Conservation (phyloP, 2,329 filamentous ascomycete species). For the Sordariomycetes sp. region DNA sequence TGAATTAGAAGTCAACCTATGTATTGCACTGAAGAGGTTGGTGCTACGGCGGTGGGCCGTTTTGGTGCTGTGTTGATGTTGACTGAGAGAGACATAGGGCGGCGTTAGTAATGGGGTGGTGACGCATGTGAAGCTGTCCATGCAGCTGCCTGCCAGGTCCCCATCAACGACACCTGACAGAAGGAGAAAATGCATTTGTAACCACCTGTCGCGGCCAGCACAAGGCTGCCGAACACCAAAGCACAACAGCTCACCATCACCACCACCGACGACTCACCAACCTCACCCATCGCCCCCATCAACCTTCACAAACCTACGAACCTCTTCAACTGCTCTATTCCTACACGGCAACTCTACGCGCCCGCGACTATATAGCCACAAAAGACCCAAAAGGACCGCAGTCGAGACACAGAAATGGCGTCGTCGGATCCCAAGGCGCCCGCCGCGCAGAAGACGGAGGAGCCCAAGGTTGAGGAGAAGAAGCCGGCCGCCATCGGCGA, state of each 20-base stretch:
- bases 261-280: not conserved
- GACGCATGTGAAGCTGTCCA: not conserved
- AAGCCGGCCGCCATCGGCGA: conserved; percentile 65
- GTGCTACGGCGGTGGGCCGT: too few species aligned
- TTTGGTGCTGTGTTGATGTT: too few species aligned
- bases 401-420: conserved; percentile 10
- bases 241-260: not conserved
- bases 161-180: too few species aligned
- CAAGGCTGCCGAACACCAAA: not conserved
- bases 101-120: too few species aligned
- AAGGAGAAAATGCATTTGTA: not conserved
- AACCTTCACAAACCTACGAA: not conserved
- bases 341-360: not conserved
- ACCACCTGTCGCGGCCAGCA: not conserved
- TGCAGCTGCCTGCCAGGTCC: not conserved
- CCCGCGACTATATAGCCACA: not conserved
- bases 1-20: too few species aligned
- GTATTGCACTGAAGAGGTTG: too few species aligned
- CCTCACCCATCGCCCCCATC: not conserved
- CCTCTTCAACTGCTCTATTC: not conserved
- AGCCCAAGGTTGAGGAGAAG: conserved; percentile 14
- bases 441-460: conserved; percentile 17
- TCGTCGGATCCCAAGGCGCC: conserved; percentile 15
- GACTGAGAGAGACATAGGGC: too few species aligned
- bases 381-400: not conserved